phyloP scores from a whole-genome alignment of 768 basidiomycete genomes.

The Peribolospora kevripleyi region DNA sequence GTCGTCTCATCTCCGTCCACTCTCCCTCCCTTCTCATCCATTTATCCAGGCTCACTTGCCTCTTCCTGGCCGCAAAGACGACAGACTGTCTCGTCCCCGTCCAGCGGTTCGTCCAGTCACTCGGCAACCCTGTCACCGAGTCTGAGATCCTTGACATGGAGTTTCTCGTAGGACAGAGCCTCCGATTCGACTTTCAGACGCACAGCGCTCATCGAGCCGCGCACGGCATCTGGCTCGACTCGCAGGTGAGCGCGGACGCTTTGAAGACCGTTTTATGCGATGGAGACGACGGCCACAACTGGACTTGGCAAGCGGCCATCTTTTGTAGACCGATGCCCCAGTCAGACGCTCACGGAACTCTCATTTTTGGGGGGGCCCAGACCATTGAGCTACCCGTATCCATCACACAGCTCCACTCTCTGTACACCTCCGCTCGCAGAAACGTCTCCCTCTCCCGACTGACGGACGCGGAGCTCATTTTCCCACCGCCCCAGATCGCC shows the following conservation, averaged over 20 bases:
- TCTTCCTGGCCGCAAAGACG: slow-evolving; percentile 90
- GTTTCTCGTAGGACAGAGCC: slow-evolving; percentile 81
- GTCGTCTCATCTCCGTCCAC: background rate
- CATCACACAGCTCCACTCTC: background rate
- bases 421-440: slow-evolving; percentile 41
- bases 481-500: slow-evolving; percentile 80
- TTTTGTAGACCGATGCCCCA: background rate
- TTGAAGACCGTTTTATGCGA: background rate
- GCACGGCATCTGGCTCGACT: slow-evolving; percentile 69
- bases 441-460: slow-evolving; percentile 56
- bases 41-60: slow-evolving; percentile 60
- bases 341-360: background rate
- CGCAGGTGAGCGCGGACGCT: slow-evolving; percentile 37
- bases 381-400: background rate
- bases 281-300: background rate
- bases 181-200: slow-evolving; percentile 78
- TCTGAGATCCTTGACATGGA: slow-evolving; percentile 82
- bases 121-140: background rate
- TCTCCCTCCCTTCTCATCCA: background rate
- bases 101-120: slow-evolving; percentile 39
- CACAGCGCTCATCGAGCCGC: slow-evolving; percentile 75
- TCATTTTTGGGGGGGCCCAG: background rate
- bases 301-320: background rate
- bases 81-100: slow-evolving; percentile 82
- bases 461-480: slow-evolving; percentile 76